These are phyloP conservation scores for Exserohilum rostratum DNA, from an alignment of 2,329 filamentous ascomycete species.

Conservation along the genomic window DNA sequence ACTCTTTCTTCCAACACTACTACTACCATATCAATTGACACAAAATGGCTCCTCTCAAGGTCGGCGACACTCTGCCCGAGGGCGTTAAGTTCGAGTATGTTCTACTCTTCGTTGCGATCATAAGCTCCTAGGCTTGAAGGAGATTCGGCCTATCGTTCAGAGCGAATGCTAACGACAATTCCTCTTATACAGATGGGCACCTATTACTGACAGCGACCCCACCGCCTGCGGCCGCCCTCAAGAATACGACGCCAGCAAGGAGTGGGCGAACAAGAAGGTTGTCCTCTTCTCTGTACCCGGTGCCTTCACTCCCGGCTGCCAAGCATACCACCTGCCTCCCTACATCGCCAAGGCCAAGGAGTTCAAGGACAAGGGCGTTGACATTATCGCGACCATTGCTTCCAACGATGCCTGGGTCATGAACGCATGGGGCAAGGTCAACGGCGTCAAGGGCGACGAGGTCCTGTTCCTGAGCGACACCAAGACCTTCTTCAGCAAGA, in stretches of 20 bases:
- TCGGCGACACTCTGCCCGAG: slow-evolving; percentile 82
- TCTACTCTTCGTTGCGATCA: background rate
- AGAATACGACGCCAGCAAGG: slow-evolving; percentile 79
- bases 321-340: slow-evolving; percentile 77
- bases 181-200: slow-evolving; percentile 67
- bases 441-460: slow-evolving; percentile 73
- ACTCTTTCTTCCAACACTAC: background rate
- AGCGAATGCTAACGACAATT: background rate
- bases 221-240: slow-evolving; percentile 79
- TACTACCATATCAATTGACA: slow-evolving; percentile 3
- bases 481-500: slow-evolving; percentile 75
- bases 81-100: slow-evolving; percentile 77
- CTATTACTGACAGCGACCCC: slow-evolving; percentile 74
- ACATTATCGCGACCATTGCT: slow-evolving; percentile 80
- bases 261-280: slow-evolving; percentile 73
- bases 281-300: slow-evolving; percentile 72
- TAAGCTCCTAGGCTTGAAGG: background rate
- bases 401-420: slow-evolving; percentile 88
- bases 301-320: slow-evolving; percentile 88
- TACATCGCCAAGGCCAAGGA: slow-evolving; percentile 79
- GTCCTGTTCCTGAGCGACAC: slow-evolving; percentile 80
- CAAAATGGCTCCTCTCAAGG: slow-evolving; percentile 71
- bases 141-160: background rate
- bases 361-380: slow-evolving; percentile 77
- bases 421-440: slow-evolving; percentile 90